Conservation (phyloP, 495 filamentous ascomycete genomes). For the Jackrogersella minutella region DNA sequence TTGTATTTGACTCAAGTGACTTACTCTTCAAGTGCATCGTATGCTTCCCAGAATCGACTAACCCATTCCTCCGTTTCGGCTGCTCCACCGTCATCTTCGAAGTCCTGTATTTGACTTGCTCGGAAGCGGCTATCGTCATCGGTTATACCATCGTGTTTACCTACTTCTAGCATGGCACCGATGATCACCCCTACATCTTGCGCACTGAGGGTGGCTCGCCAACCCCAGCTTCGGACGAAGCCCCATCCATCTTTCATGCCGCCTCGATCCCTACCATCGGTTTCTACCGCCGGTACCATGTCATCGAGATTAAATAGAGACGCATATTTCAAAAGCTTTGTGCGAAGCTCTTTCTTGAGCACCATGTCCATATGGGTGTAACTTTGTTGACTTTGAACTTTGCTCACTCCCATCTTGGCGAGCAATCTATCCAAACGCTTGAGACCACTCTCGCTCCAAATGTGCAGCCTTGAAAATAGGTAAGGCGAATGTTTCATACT, state of each 20-base stretch:
- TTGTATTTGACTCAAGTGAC: slow-evolving; percentile 40
- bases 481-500: slow-evolving; percentile 98
- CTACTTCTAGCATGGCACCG: slow-evolving; percentile 91
- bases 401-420: slow-evolving; percentile 96
- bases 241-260: slow-evolving; percentile 88
- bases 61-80: slow-evolving; percentile 72
- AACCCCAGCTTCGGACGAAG: slow-evolving; percentile 97
- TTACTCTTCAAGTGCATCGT: slow-evolving; percentile 84
- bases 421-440: slow-evolving; percentile 95
- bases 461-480: slow-evolving; percentile 88
- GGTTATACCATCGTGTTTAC: slow-evolving; percentile 57
- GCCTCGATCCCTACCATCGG: slow-evolving; percentile 62
- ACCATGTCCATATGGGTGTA: slow-evolving; percentile 99
- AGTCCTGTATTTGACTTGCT: slow-evolving; percentile 51
- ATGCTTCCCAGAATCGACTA: slow-evolving; percentile 88
- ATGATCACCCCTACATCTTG: slow-evolving; percentile 90
- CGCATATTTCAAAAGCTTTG: slow-evolving; percentile 86
- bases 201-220: slow-evolving; percentile 91
- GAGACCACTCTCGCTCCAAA: slow-evolving; percentile 89
- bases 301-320: slow-evolving; percentile 91
- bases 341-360: slow-evolving; percentile 86
- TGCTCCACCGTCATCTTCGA: slow-evolving; percentile 52
- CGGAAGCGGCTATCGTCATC: slow-evolving; percentile 44
- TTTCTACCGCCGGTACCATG: slow-evolving; percentile 75
- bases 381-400: slow-evolving; percentile 91